Conservation (phyloP, 352 stramenopile genomes). For the Peronospora belbahrii region DNA sequence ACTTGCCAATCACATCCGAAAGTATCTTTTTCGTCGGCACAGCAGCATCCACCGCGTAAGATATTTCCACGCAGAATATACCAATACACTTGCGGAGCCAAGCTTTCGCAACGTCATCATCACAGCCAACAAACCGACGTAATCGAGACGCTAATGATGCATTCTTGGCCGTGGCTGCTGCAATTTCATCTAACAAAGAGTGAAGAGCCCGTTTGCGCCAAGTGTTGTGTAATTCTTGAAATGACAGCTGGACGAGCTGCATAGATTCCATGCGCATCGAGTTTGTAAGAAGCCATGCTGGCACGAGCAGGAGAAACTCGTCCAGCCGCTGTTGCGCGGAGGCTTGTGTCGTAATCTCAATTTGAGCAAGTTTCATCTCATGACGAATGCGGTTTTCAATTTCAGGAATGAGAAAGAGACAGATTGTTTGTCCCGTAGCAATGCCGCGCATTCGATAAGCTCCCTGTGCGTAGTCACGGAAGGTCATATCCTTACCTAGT, state of each 20-base stretch:
- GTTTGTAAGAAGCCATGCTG: constrained; percentile 97
- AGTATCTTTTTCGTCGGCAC: constrained; percentile 69
- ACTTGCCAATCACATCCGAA: constrained; percentile 47
- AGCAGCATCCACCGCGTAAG: constrained; percentile 53
- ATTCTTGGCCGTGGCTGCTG: constrained; percentile 4
- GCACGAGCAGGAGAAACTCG: constrained; percentile 72
- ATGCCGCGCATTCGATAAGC: constrained; percentile 90
- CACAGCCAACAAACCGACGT: constrained; percentile 52
- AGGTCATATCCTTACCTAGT: constrained; percentile 96
- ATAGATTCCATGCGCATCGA: constrained; percentile 99
- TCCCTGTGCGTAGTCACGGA: constrained; percentile 89
- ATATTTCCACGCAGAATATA: constrained; percentile 75
- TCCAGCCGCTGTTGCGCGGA: constrained; percentile 31
- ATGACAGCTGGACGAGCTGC: constrained; percentile 97
- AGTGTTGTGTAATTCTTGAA: constrained; percentile 96
- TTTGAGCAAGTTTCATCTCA: constrained; percentile 47
- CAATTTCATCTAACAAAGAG: constrained; percentile 82
- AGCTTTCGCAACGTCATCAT: constrained; percentile 23
- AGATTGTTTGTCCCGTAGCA: constrained; percentile 88
- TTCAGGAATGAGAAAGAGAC: constrained; percentile 89
- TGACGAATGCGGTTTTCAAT: constrained; percentile 85
- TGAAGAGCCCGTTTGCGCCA: constrained; percentile 93
- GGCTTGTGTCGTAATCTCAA: constrained; percentile 15
- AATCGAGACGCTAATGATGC: constrained; percentile 41
- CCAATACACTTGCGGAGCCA: constrained; percentile 68